Percentiles rank a stretch among this genome's conserved stretches.
These are phyloP conservation scores for Rhodotorula babjevae DNA, from an alignment of 768 basidiomycete species.

Conservation along the genomic window DNA sequence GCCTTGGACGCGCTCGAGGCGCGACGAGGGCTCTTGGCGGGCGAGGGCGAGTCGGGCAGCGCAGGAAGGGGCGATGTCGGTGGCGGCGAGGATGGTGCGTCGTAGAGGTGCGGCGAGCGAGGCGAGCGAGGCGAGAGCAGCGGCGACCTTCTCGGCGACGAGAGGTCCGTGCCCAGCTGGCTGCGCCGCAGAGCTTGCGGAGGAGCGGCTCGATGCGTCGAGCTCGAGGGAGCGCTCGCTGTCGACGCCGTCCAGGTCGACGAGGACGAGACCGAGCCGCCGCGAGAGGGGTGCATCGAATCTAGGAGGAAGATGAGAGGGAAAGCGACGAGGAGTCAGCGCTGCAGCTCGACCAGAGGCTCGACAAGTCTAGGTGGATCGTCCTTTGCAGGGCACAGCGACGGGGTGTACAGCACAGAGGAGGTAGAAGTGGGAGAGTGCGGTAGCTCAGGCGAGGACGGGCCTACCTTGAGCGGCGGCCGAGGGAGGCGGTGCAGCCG, in stretches of 20 bases:
- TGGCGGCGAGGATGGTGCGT: neutral
- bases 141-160: neutral
- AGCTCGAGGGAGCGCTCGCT: neutral
- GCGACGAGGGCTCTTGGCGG: neutral
- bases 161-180: neutral
- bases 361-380: neutral
- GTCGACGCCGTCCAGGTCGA: neutral
- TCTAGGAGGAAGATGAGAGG: neutral
- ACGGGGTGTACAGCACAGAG: neutral
- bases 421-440: neutral
- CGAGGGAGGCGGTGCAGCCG: neutral
- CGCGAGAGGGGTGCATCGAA: neutral
- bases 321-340: neutral
- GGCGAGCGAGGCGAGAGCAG: neutral
- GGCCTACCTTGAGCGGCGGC: conserved; percentile 14
- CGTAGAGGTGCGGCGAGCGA: neutral
- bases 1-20: neutral
- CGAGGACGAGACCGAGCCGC: neutral
- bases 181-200: neutral
- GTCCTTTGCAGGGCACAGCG: neutral
- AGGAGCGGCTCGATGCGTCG: neutral
- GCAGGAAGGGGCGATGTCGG: neutral
- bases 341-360: neutral
- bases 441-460: neutral
- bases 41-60: neutral